Base-by-base conservation (phyloP, 352 stramenopile species). In the Phytopythium litorale region DNA sequence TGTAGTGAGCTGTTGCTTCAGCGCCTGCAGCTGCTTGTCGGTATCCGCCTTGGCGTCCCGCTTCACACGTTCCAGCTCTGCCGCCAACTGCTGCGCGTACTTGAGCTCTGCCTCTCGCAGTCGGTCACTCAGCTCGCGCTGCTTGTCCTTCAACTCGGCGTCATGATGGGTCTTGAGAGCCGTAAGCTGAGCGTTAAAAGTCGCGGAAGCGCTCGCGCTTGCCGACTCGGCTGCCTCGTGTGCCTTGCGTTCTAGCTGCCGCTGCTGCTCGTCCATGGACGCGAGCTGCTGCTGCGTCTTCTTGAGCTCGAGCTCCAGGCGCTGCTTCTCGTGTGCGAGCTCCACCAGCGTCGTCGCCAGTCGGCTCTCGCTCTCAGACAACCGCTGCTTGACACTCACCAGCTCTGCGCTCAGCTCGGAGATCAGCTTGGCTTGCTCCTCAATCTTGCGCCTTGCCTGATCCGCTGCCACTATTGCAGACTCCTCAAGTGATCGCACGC, bases 221-320 rank as follows among this genome's bases (percentile, higher is more conserved):
- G 66, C 43, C 23, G n/a, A 30, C 21, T 68, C 54, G 11, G 66
- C 25, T 15, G 50, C 21, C 25, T 81, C 78, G 15, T 66, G 56
- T 7, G 67, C 49, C 28, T 76, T 62, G 8, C 63, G 37, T 50
- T 76, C 64, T 0, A 46, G 60, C 56, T 62, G 57, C 6, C 53
- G 46, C 57, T 65, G 49, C 49, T 75, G 66, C 7, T 30, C 49
- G 3, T 23, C 38, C 21, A 74, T 52, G 0, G 63, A 58, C 18
- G 28, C 40, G 13, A 76, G 19, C 25, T 87, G 62, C 49, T 66
- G 63, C 46, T 68, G 55, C 23, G 70, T 25, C 3, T 57, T n/a
- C 21, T 66, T 57, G 13, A 57, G 30, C 8, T 69, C 42, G 19
- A 19, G 30, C 28, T 52, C 43, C 1, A 60, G 40, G 7, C 15